phyloP scores from a whole-genome alignment of 176 grass and related monocot species.

The Aegilops tauschii region DNA sequence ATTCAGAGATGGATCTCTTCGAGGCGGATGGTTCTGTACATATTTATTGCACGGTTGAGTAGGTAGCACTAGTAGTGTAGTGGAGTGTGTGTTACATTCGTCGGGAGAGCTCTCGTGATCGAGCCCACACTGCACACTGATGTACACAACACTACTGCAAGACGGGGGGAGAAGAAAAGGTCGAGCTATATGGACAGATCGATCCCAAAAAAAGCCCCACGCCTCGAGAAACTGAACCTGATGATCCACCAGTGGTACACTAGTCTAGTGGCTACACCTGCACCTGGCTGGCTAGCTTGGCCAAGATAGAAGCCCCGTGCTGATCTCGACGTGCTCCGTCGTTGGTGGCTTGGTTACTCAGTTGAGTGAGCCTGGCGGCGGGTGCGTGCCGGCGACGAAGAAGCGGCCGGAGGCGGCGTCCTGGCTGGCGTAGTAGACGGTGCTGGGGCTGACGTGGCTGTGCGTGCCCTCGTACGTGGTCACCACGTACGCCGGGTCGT shows the following conservation, averaged over 20 bases:
- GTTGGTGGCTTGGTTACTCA: neutral
- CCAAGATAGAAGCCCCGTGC: neutral
- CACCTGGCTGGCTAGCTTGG: neutral
- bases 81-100: neutral
- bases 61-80: neutral
- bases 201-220: conserved; percentile 2
- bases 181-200: neutral
- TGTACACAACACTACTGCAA: neutral
- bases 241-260: neutral
- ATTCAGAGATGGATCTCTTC: neutral
- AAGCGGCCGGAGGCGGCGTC: conserved; percentile 82
- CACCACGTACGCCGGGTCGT: conserved; percentile 87
- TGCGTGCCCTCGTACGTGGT: conserved; percentile 93
- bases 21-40: neutral
- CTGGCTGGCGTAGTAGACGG: conserved; percentile 93
- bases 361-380: conserved; percentile 35
- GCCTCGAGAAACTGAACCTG: conserved; percentile 21
- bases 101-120: neutral
- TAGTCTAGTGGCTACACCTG: neutral
- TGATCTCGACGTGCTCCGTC: neutral
- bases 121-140: neutral
- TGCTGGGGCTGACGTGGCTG: conserved; percentile 89
- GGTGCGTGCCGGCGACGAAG: conserved; percentile 81
- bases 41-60: neutral
- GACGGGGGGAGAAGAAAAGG: neutral